Evolutionary conservation across 768 basidiomycete species (phyloP), one percentile per base, ranked within the genome.

Genomic region (Lactarius hengduanensis): DNA sequence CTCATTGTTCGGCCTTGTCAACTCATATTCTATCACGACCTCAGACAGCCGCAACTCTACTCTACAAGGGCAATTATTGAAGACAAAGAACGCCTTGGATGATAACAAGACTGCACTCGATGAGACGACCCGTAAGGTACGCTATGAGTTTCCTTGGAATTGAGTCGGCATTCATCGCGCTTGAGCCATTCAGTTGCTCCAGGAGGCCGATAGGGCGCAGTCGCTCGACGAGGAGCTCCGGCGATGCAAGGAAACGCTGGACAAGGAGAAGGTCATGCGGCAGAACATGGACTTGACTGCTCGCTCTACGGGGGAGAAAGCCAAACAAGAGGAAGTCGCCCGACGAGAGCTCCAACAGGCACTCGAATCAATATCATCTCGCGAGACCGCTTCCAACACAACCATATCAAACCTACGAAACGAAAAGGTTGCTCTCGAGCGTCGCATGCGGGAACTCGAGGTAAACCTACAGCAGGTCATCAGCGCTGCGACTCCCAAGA

Each of bases 381-480:
- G 56, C 36, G 68, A 69, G 36, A 59, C 61, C 13, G 38, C 54
- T 18, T 63, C 68, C 18, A 69, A 57, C 15, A 22, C 61, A 1
- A 54, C 28, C 20, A 43, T 71, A 47, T 62, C 63, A 3, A 79
- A 56, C 66, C 73, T 88, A 47, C 81, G 84, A 72, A 80, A 78
- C 63, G 89, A 90, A 69, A 90, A 89, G 69, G 66, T 71, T 41
- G 80, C 74, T 6, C 80, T 88, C 28, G 86, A 89, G 68, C 76
- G 77, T 41, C 84, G 86, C 30, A 78, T 88, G 41, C 81, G 80
- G 60, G 87, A 90, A 73, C 79, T 90, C 58, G 82, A 89, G 71
- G 76, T 70, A 57, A 69, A 80, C 47, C 69, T 79, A 63, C 66
- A 79, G 67, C 79, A 80, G 41, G 72, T 72, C 64, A 75, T 71